Evolutionary conservation across 1,284 basidiomycete species (phyloP).

Genomic region (Porodaedalea pini): DNA sequence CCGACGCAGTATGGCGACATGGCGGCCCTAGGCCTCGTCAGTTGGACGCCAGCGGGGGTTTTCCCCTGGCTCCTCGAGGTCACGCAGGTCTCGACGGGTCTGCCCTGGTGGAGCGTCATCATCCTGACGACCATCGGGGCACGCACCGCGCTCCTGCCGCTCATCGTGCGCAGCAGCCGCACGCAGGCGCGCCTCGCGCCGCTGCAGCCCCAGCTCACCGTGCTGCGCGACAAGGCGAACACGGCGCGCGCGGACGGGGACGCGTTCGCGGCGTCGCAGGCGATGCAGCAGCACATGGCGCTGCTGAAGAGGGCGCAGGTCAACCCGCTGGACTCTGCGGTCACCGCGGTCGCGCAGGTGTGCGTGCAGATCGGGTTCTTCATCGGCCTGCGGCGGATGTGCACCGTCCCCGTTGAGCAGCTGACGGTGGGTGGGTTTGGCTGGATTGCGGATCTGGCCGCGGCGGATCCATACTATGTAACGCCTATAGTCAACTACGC

Average conservation of each 20-base stretch:
- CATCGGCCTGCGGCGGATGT: constrained; percentile 76
- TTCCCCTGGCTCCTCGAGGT: constrained; percentile 60
- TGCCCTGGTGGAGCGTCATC: constrained; percentile 89
- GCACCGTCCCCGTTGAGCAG: constrained; percentile 66
- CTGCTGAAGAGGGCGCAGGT: constrained; percentile 73
- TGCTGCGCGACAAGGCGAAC: constrained; percentile 48
- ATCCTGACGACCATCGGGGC: constrained; percentile 67
- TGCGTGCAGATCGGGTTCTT: constrained; percentile 85
- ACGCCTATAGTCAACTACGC: constrained; percentile 67
- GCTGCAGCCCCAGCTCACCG: constrained; percentile 57
- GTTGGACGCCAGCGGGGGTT: constrained; percentile 58
- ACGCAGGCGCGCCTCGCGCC: constrained; percentile 69
- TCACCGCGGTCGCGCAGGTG: constrained; percentile 69
- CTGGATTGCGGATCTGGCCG: constrained; percentile 77
- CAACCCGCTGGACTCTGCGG: constrained; percentile 53
- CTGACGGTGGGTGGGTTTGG: constrained; percentile 75
- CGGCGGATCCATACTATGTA: constrained; percentile 74
- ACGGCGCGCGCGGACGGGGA: constrained; percentile 42
- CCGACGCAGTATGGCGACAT: constrained; percentile 77
- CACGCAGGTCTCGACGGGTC: constrained; percentile 67
- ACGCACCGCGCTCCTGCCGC: constrained; percentile 67
- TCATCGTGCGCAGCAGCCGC: constrained; percentile 62
- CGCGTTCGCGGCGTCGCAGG: constrained; percentile 50
- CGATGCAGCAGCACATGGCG: constrained; percentile 53
- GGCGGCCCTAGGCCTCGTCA: constrained; percentile 67